A percentile compares a stretch with the other conserved stretches of the same genome.
Evolutionary conservation across 352 stramenopile species (phyloP).

Genomic region (Phytophthora melonis): DNA sequence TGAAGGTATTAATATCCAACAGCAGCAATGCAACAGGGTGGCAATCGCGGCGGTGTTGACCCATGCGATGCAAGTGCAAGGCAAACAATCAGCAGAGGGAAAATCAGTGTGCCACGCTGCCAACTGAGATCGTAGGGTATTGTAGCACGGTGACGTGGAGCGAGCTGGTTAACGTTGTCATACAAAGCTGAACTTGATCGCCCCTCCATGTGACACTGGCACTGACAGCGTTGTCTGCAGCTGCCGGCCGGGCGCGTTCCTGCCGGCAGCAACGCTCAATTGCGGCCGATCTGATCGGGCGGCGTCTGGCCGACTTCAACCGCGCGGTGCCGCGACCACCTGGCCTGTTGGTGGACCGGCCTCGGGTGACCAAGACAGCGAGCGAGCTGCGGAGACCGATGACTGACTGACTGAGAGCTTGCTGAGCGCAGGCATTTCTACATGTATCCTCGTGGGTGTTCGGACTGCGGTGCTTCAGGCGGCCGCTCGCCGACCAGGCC

Average conservation of each 20-base stretch:
- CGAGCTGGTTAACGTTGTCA: constrained; percentile 33
- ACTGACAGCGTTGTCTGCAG: background rate
- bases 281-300: background rate
- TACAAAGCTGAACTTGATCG: constrained; percentile 38
- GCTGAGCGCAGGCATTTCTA: constrained; percentile 33
- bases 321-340: constrained; percentile 1
- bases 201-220: constrained; percentile 5
- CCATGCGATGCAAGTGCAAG: constrained; percentile 4
- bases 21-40: constrained; percentile 9
- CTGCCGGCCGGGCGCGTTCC: constrained; percentile 11
- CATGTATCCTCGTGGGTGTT: constrained; percentile 19
- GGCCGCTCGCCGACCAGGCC: background rate
- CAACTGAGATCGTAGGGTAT: constrained; percentile 32
- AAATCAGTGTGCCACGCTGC: constrained; percentile 7
- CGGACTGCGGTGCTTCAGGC: constrained; percentile 8
- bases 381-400: constrained; percentile 18
- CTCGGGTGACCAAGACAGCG: background rate
- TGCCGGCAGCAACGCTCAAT: background rate
- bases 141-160: constrained; percentile 30
- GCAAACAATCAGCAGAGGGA: constrained; percentile 1
- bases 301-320: background rate
- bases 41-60: constrained; percentile 1
- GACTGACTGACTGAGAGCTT: constrained; percentile 32
- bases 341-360: constrained; percentile 5
- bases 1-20: constrained; percentile 10